These are phyloP conservation scores for Yarrowia yakushimensis DNA, from an alignment of 805 yeast genomes.

Conservation along the genomic window DNA sequence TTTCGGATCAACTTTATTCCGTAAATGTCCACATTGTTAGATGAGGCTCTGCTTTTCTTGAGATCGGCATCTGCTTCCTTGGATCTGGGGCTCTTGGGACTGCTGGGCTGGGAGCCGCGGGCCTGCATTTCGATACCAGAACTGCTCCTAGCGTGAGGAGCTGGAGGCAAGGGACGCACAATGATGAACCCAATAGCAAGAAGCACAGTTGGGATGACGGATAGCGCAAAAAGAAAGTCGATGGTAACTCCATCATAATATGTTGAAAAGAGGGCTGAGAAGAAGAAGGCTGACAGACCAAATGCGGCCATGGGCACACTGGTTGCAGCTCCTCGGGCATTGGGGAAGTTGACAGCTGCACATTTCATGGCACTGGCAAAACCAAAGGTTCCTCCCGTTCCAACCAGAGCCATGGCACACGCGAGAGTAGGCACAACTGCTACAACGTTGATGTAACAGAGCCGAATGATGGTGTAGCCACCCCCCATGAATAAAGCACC, in stretches of 20 bases:
- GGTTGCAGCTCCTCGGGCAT: constrained; percentile 31
- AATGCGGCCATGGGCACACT: constrained; percentile 23
- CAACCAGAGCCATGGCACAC: constrained; percentile 52
- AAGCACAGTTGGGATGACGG: constrained; percentile 49
- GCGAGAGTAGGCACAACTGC: constrained; percentile 43
- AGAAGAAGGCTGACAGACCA: constrained; percentile 50
- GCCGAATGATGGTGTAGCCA: constrained; percentile 43
- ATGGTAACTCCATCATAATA: constrained; percentile 57
- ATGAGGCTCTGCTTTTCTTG: background rate
- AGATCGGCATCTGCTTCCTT: constrained; percentile 18
- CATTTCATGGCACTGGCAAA: constrained; percentile 66
- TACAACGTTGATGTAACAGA: constrained; percentile 46
- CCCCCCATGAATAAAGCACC: constrained; percentile 4
- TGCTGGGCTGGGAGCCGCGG: background rate
- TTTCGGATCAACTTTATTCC: constrained; percentile 27
- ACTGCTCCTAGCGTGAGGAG: background rate
- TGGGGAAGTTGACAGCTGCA: constrained; percentile 66
- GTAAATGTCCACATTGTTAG: background rate
- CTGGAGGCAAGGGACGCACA: constrained; percentile 26
- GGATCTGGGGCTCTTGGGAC: background rate
- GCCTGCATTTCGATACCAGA: background rate
- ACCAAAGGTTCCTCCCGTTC: constrained; percentile 65
- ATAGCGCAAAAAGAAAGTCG: constrained; percentile 47
- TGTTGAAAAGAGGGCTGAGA: constrained; percentile 52
- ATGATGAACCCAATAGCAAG: constrained; percentile 31